Percentiles rank a stretch among this genome's conserved stretches.
Conservation (phyloP, 2,329 filamentous ascomycete genomes). For the Pseudopyricularia javanii region DNA sequence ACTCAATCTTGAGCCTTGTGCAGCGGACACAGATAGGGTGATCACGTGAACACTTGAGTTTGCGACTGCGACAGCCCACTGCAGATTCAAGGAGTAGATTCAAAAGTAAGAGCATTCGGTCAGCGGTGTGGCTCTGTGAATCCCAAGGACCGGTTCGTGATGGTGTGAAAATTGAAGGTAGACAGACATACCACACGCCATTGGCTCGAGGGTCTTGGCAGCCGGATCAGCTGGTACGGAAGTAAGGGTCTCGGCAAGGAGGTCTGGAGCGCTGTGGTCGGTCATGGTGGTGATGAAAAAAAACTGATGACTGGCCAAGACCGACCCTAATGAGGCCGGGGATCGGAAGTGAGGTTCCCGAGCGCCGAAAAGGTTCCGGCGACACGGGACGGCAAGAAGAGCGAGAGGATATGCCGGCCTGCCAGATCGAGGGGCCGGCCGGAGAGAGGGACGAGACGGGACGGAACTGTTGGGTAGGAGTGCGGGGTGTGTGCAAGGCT, state of each 20-base stretch:
- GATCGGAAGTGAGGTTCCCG: not conserved
- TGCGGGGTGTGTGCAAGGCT: too few species aligned
- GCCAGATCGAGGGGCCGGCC: too few species aligned
- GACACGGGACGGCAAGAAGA: too few species aligned
- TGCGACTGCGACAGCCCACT: slow-evolving; percentile 62
- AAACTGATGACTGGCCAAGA: too few species aligned
- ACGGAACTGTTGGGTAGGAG: too few species aligned
- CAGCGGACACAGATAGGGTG: slow-evolving; percentile 76
- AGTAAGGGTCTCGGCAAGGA: not conserved
- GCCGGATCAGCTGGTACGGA: not conserved
- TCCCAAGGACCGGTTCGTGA: not conserved
- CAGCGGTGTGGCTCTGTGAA: not conserved
- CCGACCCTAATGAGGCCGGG: not conserved
- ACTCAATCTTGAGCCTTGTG: slow-evolving; percentile 59
- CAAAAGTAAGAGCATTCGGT: not conserved
- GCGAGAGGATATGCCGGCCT: too few species aligned
- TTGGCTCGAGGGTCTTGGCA: not conserved
- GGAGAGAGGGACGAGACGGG: too few species aligned
- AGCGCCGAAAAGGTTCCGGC: not conserved
- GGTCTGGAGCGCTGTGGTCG: not conserved
- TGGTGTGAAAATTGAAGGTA: not conserved
- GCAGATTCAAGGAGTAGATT: not conserved
- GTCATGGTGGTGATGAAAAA: not conserved
- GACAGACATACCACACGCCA: not conserved
- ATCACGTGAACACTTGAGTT: slow-evolving; percentile 74